Base-by-base conservation (phyloP, 176 grass and related monocot species). In the Musa itinerans region DNA sequence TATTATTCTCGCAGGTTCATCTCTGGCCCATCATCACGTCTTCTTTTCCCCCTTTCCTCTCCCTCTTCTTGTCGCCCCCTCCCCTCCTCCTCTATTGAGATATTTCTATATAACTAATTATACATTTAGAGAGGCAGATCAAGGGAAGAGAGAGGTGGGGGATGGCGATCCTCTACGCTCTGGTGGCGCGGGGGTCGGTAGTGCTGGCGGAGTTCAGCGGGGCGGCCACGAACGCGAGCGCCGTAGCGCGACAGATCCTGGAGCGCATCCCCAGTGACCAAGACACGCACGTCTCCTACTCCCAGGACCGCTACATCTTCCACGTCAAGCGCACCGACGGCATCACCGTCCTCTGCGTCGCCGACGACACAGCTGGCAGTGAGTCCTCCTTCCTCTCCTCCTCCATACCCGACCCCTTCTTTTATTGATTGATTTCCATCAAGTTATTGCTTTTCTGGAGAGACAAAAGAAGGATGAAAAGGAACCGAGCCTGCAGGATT, bases 261-360 rank as follows among this genome's bases (percentile, higher is more conserved):
- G 95, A 99, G 76, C 85, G 85, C 53, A 83, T 87, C 65, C 58
- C 75, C 62, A 81, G 77, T 53, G 82, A 50, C 65, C 84, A 87
- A 61, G 95, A 99, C 78, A 92, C 88, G 86, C 88, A 99, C 76
- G 88, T 94, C 78, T 99, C 95, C 82, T 99, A 94, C 86, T 92
- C 95, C 63, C 95, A 92, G 90, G 95, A 99, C 75, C 88, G 88
- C 16, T 89, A 92, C 74, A 81, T 89, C 53, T 99, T 99, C 83
- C 91, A 99, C 78, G 95, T 87, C 84, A 99, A 99, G 84, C 88
- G 88, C 69, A 92, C 91, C 80, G 95, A 99, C 80, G 95, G 91
- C 15, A 84, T 99, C 88, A 99, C 95, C 73, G 85, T 88, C n/a
- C 95, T 99, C 13, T 99, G 95, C 86, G 91, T 94, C 90, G 95